Evolutionary conservation across 1,139 yeast species (phyloP), one percentile per base, ranked within the genome.

Genomic region (Kazachstania sp.): DNA sequence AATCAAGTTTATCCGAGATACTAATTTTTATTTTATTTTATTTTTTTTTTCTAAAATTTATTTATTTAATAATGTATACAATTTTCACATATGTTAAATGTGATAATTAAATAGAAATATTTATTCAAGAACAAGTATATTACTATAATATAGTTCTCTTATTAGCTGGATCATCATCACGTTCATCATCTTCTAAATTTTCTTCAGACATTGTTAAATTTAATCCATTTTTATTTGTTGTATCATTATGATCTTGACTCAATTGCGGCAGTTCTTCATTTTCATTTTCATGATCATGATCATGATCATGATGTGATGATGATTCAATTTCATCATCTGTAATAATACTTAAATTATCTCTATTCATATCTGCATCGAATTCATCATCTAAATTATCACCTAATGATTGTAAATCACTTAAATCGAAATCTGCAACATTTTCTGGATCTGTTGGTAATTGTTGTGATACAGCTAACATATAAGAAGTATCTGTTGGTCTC

Each of bases 401-500:
- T 30, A 55, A 62, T 45, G 85, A 77, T 43, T 85, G 81, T 48
- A 84, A 67, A 58, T 83, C 92, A 58, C 84, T 90, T 51, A 83
- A 72, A 60, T 83, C 92, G 60, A 83, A 83, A 56, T 83, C 94
- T 44, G 80, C 86, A 37, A 76, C 83, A 38, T 77, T 80, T 50
- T 79, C 86, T 43, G 81, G 86, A 51, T 82, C 88, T 37, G 90
- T 86, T 28, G 97, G 86, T 48, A 92, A 72, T 69, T 94, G 97
- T 50, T 87, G 88, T 3, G 97, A 87, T 57, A 90, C 90, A 18
- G 97, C 98, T 64, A 92, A 78, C 78, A 95, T 82, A 60, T 90
- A 84, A 54, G 95, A 88, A 39, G 95, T 87, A 59, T 86, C 95
- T 0, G 97, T 90, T 44, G 98, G 98, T 67, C 98, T 81, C 98